Evolutionary conservation across 169 alveolate species (phyloP).

Genomic region (Neospora caninum): DNA sequence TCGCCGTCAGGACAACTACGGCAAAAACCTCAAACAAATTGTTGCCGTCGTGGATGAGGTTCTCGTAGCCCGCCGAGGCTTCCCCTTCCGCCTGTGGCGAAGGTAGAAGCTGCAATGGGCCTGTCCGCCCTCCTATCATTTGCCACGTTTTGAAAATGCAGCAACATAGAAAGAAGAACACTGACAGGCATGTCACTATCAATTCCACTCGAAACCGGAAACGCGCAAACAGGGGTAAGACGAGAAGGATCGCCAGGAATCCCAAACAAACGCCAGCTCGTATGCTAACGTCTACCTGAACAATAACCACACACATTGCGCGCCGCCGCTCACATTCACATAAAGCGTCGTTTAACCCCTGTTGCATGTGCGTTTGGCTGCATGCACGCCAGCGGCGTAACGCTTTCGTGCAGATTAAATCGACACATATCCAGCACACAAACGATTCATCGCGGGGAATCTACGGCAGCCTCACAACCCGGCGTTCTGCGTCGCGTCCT

Average conservation of each 20-base stretch:
- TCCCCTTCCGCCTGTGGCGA: not conserved
- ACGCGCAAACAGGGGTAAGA: not conserved
- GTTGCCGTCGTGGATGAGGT: not conserved
- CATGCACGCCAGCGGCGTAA: too few relatives aligned
- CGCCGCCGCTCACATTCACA: too few relatives aligned
- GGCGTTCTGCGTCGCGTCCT: too few relatives aligned
- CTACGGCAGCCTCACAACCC: too few relatives aligned
- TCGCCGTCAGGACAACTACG: not conserved
- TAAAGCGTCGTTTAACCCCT: too few relatives aligned
- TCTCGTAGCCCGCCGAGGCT: not conserved
- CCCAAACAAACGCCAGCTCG: not conserved
- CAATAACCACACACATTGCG: not conserved
- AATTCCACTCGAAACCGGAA: not conserved
- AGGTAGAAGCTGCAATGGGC: not conserved
- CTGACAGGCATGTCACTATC: not conserved
- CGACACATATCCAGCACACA: too few relatives aligned
- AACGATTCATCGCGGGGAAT: too few relatives aligned
- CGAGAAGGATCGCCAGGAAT: not conserved
- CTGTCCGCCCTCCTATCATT: not conserved
- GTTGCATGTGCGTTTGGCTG: too few relatives aligned
- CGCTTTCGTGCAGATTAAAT: too few relatives aligned
- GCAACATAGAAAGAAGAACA: not conserved
- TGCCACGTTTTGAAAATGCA: constrained; percentile 14
- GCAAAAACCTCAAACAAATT: not conserved
- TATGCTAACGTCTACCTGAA: not conserved